These are phyloP conservation scores for Podospora pseudocomata DNA, from an alignment of 495 filamentous ascomycete species.

Conservation along the genomic window DNA sequence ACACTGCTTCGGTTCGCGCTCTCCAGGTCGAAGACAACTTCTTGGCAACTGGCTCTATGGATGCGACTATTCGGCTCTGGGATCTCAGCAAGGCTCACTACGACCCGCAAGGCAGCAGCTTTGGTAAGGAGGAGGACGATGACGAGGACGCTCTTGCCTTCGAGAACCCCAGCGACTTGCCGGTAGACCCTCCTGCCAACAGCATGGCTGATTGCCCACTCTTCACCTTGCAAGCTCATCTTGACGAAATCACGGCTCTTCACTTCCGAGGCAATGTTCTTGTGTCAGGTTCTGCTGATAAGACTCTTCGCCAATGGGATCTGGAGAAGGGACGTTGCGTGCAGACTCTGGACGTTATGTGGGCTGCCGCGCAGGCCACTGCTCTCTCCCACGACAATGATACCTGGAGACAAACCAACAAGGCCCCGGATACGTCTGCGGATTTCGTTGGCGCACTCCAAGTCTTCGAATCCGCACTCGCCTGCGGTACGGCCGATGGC, in stretches of 20 bases:
- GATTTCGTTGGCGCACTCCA: constrained; percentile 95
- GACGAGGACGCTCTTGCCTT: constrained; percentile 59
- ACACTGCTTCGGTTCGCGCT: constrained; percentile 89
- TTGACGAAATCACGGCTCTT: constrained; percentile 91
- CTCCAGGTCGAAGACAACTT: constrained; percentile 95
- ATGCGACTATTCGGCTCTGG: constrained; percentile 93
- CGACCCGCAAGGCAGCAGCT: constrained; percentile 58
- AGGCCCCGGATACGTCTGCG: constrained; percentile 58
- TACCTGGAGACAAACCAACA: constrained; percentile 54
- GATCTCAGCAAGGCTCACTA: constrained; percentile 66
- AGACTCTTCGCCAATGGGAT: constrained; percentile 97
- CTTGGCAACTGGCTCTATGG: constrained; percentile 90
- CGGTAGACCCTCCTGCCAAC: constrained; percentile 59
- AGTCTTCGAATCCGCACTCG: constrained; percentile 93
- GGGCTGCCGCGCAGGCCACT: constrained; percentile 91
- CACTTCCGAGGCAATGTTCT: constrained; percentile 85
- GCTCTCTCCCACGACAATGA: constrained; percentile 55
- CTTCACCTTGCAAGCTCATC: constrained; percentile 82
- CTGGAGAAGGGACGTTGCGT: constrained; percentile 91
- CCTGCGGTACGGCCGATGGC: constrained; percentile 96
- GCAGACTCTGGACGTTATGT: constrained; percentile 97
- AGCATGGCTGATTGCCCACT: constrained; percentile 84
- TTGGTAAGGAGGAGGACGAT: constrained; percentile 62
- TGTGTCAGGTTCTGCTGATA: constrained; percentile 93
- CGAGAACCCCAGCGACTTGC: constrained; percentile 56